Conservation (phyloP, 148 eudicot genomes). For the Hydrangea macrophylla region DNA sequence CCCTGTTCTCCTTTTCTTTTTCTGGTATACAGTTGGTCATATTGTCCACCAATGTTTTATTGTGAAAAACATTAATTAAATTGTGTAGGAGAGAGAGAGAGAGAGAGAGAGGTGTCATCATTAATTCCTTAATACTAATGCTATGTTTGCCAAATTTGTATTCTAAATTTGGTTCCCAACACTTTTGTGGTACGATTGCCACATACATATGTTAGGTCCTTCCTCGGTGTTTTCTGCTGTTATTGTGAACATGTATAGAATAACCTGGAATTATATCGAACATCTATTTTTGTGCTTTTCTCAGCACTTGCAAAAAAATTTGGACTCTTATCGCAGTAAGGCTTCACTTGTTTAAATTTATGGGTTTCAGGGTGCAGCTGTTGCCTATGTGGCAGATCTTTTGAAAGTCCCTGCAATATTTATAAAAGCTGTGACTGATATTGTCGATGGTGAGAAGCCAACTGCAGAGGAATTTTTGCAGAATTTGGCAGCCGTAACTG, state of each 20-base stretch:
- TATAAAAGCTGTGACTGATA: constrained; percentile 90
- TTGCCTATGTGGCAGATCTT: constrained; percentile 88
- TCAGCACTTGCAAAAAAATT: neutral
- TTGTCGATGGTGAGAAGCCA: constrained; percentile 88
- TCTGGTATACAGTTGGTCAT: neutral
- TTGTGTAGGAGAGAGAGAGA: neutral
- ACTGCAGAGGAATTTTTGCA: constrained; percentile 85
- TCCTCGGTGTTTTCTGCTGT: neutral
- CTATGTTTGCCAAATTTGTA: no score
- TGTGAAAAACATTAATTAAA: neutral
- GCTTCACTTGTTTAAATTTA: constrained; percentile 3
- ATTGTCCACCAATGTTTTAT: neutral
- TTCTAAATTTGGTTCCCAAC: no score
- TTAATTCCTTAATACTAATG: no score
- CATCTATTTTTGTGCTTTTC: neutral
- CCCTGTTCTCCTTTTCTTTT: no score
- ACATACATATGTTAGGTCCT: no score
- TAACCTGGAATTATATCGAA: neutral
- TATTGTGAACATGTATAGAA: neutral
- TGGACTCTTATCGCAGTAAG: neutral
- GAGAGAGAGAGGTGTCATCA: no score
- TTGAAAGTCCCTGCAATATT: constrained; percentile 77
- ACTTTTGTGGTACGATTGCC: no score
- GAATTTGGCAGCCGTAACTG: constrained; percentile 67
- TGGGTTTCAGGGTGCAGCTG: constrained; percentile 82